These are phyloP conservation scores for Aspergillus aculeatus DNA, from an alignment of 2,329 filamentous ascomycete species.

Conservation along the genomic window DNA sequence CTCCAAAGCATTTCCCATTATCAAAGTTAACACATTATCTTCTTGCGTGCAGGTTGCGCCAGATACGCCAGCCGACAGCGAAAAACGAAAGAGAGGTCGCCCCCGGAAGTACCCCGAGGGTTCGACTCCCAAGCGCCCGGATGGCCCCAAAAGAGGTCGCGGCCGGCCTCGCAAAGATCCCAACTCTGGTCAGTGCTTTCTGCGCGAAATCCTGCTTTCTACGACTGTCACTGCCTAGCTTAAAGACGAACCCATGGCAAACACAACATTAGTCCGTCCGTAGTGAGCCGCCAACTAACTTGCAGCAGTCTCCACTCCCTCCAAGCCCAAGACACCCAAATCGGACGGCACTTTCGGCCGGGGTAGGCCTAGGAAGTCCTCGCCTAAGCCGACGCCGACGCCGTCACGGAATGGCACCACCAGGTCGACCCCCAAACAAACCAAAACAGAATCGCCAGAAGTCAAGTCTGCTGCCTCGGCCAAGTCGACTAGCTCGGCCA, in stretches of 20 bases:
- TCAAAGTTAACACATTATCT: slow-evolving; percentile 6
- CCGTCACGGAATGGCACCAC: slow-evolving; percentile 18
- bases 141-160: slow-evolving; percentile 34
- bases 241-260: background rate
- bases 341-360: slow-evolving; percentile 19
- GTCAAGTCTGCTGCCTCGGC: slow-evolving; percentile 10
- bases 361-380: slow-evolving; percentile 27
- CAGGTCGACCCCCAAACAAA: slow-evolving; percentile 8
- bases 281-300: background rate
- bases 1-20: background rate
- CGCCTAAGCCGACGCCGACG: background rate
- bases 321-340: slow-evolving; percentile 19
- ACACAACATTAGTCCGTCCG: background rate
- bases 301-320: slow-evolving; percentile 11
- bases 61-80: slow-evolving; percentile 23
- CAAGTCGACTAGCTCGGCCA: too few species aligned
- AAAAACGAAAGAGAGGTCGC: slow-evolving; percentile 35
- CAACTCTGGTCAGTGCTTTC: background rate
- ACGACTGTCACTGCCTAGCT: background rate
- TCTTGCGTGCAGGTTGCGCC: slow-evolving; percentile 12
- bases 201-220: background rate
- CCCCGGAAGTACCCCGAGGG: slow-evolving; percentile 34
- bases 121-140: slow-evolving; percentile 21
- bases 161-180: slow-evolving; percentile 33
- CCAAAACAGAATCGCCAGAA: slow-evolving; percentile 18